Percentiles rank a stretch among this genome's conserved stretches.
These are phyloP conservation scores for Linum tenue DNA, from an alignment of 345 rosid species.

Conservation along the genomic window DNA sequence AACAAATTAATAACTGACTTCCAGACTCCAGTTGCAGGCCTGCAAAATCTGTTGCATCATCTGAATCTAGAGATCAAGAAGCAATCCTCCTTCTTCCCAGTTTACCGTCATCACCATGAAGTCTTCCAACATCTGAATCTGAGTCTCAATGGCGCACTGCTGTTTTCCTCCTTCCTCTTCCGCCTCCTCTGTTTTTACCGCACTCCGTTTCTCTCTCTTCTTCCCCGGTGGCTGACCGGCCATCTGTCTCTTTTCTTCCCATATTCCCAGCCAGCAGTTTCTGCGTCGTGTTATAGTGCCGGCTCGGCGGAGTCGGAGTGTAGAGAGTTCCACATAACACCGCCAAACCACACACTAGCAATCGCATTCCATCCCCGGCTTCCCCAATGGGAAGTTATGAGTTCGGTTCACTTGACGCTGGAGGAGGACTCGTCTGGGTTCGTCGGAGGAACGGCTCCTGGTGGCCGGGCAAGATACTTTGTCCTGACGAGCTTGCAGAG, in stretches of 20 bases:
- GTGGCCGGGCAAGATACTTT: constrained; percentile 97
- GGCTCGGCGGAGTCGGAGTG: not conserved
- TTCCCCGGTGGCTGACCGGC: not conserved
- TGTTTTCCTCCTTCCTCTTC: not conserved
- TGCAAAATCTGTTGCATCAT: too few relatives aligned
- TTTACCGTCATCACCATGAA: too few relatives aligned
- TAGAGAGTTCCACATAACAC: not conserved
- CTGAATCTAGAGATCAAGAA: too few relatives aligned
- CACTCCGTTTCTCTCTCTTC: not conserved
- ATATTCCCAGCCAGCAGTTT: not conserved
- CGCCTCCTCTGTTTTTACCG: not conserved
- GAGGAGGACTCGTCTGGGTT: constrained; percentile 80
- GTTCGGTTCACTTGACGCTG: constrained; percentile 1
- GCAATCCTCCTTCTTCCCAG: too few relatives aligned
- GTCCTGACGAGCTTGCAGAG: constrained; percentile 68
- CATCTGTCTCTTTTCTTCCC: not conserved
- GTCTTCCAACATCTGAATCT: too few relatives aligned
- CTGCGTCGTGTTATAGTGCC: not conserved
- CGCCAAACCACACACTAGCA: not conserved
- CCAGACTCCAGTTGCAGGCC: too few relatives aligned
- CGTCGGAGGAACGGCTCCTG: constrained; percentile 96
- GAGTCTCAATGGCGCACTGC: too few relatives aligned
- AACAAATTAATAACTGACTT: too few relatives aligned
- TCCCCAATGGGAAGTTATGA: not conserved
- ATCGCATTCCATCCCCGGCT: too few relatives aligned